Percentiles rank a stretch among this genome's conserved stretches.
Evolutionary conservation across 768 basidiomycete genomes (phyloP).

Genomic region (Agaricus sinodeliciosus): DNA sequence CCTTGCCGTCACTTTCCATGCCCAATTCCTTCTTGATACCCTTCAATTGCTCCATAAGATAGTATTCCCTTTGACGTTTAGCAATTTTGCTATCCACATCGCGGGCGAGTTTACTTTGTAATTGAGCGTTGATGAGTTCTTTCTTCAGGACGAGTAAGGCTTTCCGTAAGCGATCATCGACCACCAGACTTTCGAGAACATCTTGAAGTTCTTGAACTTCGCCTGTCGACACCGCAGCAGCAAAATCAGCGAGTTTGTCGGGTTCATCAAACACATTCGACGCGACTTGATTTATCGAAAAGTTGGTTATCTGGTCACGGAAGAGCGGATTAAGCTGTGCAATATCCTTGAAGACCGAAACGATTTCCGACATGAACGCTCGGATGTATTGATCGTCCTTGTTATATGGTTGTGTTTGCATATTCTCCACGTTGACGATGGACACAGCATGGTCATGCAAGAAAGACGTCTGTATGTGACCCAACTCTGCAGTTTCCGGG

Average conservation of each 20-base stretch:
- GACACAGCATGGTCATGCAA: constrained; percentile 78
- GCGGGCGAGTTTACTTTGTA: constrained; percentile 86
- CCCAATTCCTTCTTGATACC: constrained; percentile 95
- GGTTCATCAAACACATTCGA: constrained; percentile 96
- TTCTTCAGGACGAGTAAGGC: constrained; percentile 93
- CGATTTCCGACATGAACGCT: constrained; percentile 94
- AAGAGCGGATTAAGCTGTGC: constrained; percentile 95
- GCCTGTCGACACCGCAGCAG: constrained; percentile 92
- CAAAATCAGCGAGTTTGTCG: constrained; percentile 95
- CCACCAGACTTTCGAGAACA: constrained; percentile 79
- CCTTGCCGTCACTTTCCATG: constrained; percentile 93
- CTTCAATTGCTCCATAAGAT: constrained; percentile 94
- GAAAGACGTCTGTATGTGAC: constrained; percentile 78
- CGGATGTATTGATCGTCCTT: constrained; percentile 94
- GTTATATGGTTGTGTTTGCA: constrained; percentile 74
- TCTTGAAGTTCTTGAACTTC: constrained; percentile 90
- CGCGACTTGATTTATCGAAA: constrained; percentile 88
- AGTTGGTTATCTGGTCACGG: constrained; percentile 97
- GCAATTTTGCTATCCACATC: constrained; percentile 95
- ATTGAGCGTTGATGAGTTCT: constrained; percentile 93
- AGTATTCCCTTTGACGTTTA: constrained; percentile 91
- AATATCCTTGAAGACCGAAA: constrained; percentile 97
- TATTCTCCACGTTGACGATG: constrained; percentile 83
- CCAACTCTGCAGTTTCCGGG: constrained; percentile 21
- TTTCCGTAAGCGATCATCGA: constrained; percentile 87